Conservation (phyloP, 768 basidiomycete genomes). For the Collybia sordida region DNA sequence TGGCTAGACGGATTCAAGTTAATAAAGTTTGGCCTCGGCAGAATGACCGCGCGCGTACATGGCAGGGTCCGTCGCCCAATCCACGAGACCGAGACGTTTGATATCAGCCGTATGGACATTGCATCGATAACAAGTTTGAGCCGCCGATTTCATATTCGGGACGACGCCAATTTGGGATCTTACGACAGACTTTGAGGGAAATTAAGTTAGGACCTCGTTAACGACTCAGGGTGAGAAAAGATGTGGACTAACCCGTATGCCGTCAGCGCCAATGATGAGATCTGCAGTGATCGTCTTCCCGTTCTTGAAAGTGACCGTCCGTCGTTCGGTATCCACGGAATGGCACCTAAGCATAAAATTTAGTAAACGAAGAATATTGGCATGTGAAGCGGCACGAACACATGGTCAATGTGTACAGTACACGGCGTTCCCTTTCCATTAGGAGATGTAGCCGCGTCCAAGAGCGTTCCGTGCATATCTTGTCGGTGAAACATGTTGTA, state of each 20-base stretch:
- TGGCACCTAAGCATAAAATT: constrained; percentile 16
- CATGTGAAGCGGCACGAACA: constrained; percentile 11
- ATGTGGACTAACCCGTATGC: constrained; percentile 26
- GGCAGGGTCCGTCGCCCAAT: constrained; percentile 27
- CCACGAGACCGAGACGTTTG: constrained; percentile 25
- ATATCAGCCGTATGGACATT: constrained; percentile 27
- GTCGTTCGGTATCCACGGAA: constrained; percentile 19
- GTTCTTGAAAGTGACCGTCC: constrained; percentile 23
- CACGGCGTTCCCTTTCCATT: constrained; percentile 25
- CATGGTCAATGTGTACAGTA: constrained; percentile 22
- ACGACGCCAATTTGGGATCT: constrained; percentile 22
- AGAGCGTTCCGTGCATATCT: constrained; percentile 29
- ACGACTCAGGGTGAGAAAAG: neutral
- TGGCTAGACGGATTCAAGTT: constrained; percentile 16
- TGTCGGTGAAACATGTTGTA: constrained; percentile 32
- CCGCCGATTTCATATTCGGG: constrained; percentile 26
- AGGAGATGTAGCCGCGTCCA: constrained; percentile 21
- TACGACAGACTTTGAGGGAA: constrained; percentile 20
- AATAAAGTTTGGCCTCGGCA: neutral
- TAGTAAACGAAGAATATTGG: neutral
- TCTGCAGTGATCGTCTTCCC: constrained; percentile 23
- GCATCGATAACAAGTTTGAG: constrained; percentile 32
- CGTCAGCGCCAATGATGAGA: constrained; percentile 31
- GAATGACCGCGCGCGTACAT: constrained; percentile 17
- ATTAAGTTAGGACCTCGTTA: neutral